Conservation (phyloP, 1,284 basidiomycete genomes). For the Sporisorium reilianum region DNA sequence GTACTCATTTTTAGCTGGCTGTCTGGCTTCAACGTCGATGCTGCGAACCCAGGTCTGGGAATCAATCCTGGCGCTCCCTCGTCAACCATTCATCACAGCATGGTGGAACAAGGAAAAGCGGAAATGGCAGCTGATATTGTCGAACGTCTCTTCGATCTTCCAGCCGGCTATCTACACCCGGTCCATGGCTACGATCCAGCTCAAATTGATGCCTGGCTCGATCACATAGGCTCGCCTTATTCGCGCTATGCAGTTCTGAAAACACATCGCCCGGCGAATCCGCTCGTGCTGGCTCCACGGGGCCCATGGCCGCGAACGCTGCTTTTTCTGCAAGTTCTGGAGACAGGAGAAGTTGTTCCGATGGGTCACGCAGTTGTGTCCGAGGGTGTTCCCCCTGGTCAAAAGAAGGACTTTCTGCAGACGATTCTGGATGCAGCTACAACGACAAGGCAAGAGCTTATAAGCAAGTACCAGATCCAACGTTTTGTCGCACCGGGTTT, state of each 20-base stretch:
- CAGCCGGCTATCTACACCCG: slow-evolving; percentile 1
- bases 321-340: slow-evolving; percentile 8
- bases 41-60: not conserved
- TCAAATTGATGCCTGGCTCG: not conserved
- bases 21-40: not conserved
- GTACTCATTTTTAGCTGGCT: not conserved
- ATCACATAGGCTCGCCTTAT: not conserved
- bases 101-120: not conserved
- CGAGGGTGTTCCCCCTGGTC: slow-evolving; percentile 12
- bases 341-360: not conserved
- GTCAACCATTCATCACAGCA: not conserved
- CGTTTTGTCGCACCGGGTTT: slow-evolving; percentile 5
- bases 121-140: not conserved
- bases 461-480: not conserved
- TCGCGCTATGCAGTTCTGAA: slow-evolving; percentile 8
- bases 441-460: not conserved
- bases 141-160: not conserved
- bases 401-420: slow-evolving; percentile 10
- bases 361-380: slow-evolving; percentile 16
- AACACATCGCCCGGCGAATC: not conserved
- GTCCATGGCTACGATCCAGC: slow-evolving; percentile 3
- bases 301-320: not conserved
- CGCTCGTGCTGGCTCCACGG: not conserved
- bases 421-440: slow-evolving; percentile 6
- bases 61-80: not conserved